phyloP scores from a whole-genome alignment of 208 protist species.

The Ichthyophonus hoferi region DNA sequence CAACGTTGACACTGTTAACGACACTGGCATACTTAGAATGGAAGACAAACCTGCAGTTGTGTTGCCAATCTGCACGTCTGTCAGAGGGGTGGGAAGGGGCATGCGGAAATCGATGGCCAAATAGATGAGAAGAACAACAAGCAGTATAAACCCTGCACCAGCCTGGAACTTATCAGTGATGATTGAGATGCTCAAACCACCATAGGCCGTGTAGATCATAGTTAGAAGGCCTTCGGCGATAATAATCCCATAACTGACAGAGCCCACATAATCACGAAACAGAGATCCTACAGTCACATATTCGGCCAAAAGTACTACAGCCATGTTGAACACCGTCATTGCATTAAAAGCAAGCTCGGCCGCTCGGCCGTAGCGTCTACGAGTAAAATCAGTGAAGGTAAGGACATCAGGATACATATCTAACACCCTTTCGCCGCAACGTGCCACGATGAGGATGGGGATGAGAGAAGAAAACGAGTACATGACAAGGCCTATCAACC shows the following conservation, averaged over 20 bases:
- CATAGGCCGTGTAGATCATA: neutral
- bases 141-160: neutral
- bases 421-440: neutral
- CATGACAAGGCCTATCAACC: neutral
- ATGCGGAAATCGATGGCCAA: neutral
- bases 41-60: conserved; percentile 11
- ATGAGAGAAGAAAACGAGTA: neutral
- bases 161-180: conserved; percentile 9
- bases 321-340: neutral
- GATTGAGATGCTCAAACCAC: neutral
- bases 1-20: neutral
- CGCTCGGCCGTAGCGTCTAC: neutral
- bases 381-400: neutral
- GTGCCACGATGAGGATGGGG: neutral
- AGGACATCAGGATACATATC: neutral
- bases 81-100: neutral
- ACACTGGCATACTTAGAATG: conserved; percentile 10
- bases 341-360: neutral
- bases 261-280: conserved; percentile 10
- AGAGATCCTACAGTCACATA: neutral
- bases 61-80: neutral
- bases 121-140: neutral
- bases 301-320: neutral
- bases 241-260: neutral
- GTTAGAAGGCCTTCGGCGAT: neutral